Conservation (phyloP, 352 stramenopile genomes). For the Phytophthora boehmeriae region DNA sequence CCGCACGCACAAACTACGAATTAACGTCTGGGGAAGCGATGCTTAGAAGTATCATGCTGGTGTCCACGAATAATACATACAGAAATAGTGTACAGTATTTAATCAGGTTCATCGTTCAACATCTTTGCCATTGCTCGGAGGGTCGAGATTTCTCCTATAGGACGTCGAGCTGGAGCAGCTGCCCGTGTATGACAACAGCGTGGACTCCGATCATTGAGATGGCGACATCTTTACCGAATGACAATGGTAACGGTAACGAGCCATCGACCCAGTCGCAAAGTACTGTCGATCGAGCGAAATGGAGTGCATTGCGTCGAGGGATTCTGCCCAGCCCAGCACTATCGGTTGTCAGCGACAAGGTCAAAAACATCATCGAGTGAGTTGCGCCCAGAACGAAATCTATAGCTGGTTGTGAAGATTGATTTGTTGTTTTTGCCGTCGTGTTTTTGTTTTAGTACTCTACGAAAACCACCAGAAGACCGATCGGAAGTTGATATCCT, state of each 20-base stretch:
- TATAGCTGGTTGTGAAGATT: background rate
- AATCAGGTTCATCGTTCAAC: no score
- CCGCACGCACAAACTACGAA: no score
- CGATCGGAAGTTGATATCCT: slow-evolving; percentile 71
- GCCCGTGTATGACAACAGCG: slow-evolving; percentile 4
- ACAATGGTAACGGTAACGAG: slow-evolving; percentile 48
- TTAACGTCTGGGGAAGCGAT: no score
- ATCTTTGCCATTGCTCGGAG: slow-evolving; percentile 11
- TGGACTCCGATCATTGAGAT: slow-evolving; percentile 13
- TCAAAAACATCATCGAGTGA: slow-evolving; percentile 74
- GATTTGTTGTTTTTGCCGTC: background rate
- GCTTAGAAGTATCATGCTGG: no score
- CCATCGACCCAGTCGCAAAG: slow-evolving; percentile 31
- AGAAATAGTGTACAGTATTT: background rate
- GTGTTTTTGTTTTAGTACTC: slow-evolving; percentile 58
- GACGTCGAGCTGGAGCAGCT: slow-evolving; percentile 9
- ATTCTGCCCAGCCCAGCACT: slow-evolving; percentile 55
- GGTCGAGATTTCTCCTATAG: slow-evolving; percentile 18
- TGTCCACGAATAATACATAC: no score
- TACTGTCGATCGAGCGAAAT: slow-evolving; percentile 23
- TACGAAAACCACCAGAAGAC: slow-evolving; percentile 69
- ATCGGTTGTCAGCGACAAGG: slow-evolving; percentile 64
- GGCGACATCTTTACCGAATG: background rate
- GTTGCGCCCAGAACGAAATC: no score
- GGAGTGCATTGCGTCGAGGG: slow-evolving; percentile 37